Base-by-base conservation (phyloP, 225 moss, liverwort and hornwort species). In the Marchantia polymorpha region DNA sequence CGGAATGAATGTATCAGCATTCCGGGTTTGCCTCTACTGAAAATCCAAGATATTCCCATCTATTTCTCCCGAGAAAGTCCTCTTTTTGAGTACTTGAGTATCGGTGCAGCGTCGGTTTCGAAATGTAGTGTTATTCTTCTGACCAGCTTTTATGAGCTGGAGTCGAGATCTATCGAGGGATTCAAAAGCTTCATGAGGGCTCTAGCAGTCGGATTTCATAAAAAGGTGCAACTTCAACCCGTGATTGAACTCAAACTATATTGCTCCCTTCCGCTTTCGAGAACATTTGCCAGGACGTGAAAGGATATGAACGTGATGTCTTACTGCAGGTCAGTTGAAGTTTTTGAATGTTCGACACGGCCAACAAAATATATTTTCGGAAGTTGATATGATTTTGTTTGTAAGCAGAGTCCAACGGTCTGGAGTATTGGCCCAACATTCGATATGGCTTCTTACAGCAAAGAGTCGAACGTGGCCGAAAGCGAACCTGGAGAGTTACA, bases 61-160 rank as follows among this genome's bases (percentile, higher is more conserved):
- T 39, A 39, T 39, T 39, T 39, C 9, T 7, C 27, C 10, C 46
- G 3, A 46, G n/a, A 13, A 30, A 26, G 60, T 17, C 17, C 9
- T 47, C 5, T 17, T 15, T 15, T 75, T 6, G 16, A 15, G 7
- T 15, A 9, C 58, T 6, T 23, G 9, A 22, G 10, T 0, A 53
- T 10, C 4, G 55, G 26, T 16, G 74, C 26, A 23, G 53, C 14
- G 14, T 52, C 25, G 12, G 26, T 54, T 12, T 0, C 23, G 8
- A 74, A 50, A 53, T 54, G 53, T 74, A 54, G 54, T 14, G 54
- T 55, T 26, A 11, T 74, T 13, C 23, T 76, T 16, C 15, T 76
- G 30, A 58, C n/a, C 17, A 61, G 29, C 0, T 76, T 59, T 19
- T 22, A 76, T 7, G 76, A 76, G 76, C 60, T 76, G 76, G 76